phyloP scores from a whole-genome alignment of 345 rosid species.

The Eucalyptus erythrocorys region DNA sequence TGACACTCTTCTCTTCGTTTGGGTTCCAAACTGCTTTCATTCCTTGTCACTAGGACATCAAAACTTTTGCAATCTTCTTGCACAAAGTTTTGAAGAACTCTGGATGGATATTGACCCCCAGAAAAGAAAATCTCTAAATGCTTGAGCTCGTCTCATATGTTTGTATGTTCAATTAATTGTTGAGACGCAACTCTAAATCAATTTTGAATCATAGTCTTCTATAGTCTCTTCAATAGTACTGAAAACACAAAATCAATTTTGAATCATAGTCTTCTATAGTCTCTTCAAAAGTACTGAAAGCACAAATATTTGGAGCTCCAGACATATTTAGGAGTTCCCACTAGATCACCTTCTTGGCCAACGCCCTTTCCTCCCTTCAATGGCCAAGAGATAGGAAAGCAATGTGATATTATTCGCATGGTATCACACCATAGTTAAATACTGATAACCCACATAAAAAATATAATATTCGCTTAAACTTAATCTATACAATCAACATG shows the following conservation, averaged over 20 bases:
- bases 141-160: neutral
- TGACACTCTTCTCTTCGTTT: neutral
- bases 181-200: neutral
- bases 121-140: neutral
- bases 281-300: neutral
- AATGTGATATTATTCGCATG: neutral
- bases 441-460: neutral
- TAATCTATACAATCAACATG: neutral
- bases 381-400: neutral
- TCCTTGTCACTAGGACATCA: neutral
- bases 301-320: neutral
- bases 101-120: neutral
- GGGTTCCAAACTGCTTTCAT: neutral
- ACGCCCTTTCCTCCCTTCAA: neutral
- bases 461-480: neutral
- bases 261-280: neutral
- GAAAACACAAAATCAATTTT: neutral
- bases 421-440: neutral
- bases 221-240: neutral
- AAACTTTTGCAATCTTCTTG: neutral
- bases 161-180: neutral
- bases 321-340: neutral
- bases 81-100: neutral
- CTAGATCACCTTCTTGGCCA: neutral
- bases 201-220: neutral